Base-by-base conservation (phyloP, 805 yeast species). In the Wickerhamiella musiphila region DNA sequence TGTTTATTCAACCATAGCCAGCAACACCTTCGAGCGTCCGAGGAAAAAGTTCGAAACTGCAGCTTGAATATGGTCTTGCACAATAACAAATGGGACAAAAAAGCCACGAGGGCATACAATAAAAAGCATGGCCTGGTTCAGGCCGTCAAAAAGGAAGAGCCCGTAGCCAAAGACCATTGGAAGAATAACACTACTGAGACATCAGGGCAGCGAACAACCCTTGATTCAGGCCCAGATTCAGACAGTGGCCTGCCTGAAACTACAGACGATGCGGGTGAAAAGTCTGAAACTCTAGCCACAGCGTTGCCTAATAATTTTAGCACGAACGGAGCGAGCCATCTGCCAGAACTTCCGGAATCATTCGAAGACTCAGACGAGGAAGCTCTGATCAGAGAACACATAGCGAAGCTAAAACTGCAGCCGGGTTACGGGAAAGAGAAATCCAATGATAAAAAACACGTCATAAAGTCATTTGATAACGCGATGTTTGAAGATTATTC, bases 31-130 rank as follows among this genome's bases (percentile, higher is more conserved):
- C n/a, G n/a, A n/a, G n/a, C n/a, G n/a, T n/a, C n/a, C n/a, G n/a
- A n/a, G n/a, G n/a, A n/a, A n/a, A n/a, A n/a, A n/a, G n/a, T n/a
- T n/a, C n/a, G n/a, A n/a, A n/a, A n/a, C n/a, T 17, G 11, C 18
- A 18, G 17, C 5, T 18, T 19, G 5, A 5, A 16, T 10, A 66
- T 66, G 72, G 72, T 66, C 6, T 44, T 66, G 28, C 70, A 66
- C 42, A 65, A 66, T 41, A 63, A 56, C 33, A 66, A 66, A 45
- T 66, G 71, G 71, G 67, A 66, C 37, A 49, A 56, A 23, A 57
- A 54, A 28, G 66, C 68, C 6, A 64, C 60, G 32, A 38, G 41
- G 18, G 47, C 52, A 7, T 63, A 63, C 35, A 40, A 57, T 44
- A 46, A 53, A 20, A 66, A 66, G 41, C 70, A 65, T 38, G 62